Evolutionary conservation across 768 basidiomycete genomes (phyloP).

Genomic region (Cantharellus anzutake): DNA sequence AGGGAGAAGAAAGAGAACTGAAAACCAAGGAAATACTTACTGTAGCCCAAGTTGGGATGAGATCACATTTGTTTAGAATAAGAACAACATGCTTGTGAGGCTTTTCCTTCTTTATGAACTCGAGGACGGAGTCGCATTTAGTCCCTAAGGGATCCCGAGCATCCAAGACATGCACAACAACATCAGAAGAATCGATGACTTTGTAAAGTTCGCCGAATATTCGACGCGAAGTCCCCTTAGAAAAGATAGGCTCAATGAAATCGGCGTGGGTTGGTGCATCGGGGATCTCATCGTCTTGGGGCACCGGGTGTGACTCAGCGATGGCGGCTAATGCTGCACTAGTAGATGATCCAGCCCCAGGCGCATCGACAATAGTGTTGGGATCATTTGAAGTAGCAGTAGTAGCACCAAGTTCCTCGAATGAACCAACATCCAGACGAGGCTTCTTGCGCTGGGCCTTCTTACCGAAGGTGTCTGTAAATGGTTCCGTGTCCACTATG

Average conservation of each 20-base stretch:
- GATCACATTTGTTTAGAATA: slow-evolving; percentile 94
- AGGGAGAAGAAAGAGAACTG: background rate
- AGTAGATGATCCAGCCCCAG: slow-evolving; percentile 25
- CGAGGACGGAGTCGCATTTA: slow-evolving; percentile 82
- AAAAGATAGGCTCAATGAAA: slow-evolving; percentile 64
- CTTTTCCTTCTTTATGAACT: slow-evolving; percentile 90
- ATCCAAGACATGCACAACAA: slow-evolving; percentile 87
- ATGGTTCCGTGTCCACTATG: slow-evolving; percentile 92
- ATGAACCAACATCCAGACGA: slow-evolving; percentile 68
- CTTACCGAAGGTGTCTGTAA: slow-evolving; percentile 83
- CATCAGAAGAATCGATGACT: slow-evolving; percentile 96
- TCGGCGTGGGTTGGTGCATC: background rate
- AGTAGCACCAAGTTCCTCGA: slow-evolving; percentile 68
- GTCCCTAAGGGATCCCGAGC: slow-evolving; percentile 93
- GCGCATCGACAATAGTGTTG: background rate
- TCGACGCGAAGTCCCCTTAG: slow-evolving; percentile 85
- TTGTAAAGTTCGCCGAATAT: slow-evolving; percentile 99
- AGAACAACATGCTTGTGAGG: slow-evolving; percentile 94
- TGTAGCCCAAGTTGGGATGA: slow-evolving; percentile 98
- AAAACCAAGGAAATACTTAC: slow-evolving; percentile 30
- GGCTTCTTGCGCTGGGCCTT: slow-evolving; percentile 90
- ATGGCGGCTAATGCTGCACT: slow-evolving; percentile 18
- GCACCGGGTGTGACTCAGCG: slow-evolving; percentile 18
- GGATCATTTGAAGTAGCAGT: background rate
- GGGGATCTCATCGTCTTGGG: slow-evolving; percentile 20